These are phyloP conservation scores for Candida tetrigidarum DNA, from an alignment of 1,139 yeast species.

Conservation along the genomic window DNA sequence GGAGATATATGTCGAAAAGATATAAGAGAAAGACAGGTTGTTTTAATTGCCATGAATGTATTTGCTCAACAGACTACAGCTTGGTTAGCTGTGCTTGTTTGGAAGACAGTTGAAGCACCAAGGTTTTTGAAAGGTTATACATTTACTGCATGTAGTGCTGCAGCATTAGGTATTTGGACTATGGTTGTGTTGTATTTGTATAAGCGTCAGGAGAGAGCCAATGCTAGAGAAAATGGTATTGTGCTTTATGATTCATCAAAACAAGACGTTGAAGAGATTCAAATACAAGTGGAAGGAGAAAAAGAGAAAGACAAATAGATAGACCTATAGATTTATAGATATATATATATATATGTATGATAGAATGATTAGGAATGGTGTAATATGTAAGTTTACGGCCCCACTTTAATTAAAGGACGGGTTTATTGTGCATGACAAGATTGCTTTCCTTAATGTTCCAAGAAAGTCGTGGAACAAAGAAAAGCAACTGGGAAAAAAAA, in stretches of 20 bases:
- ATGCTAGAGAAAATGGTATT: conserved; percentile 58
- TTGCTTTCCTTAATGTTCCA: neutral
- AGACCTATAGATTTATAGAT: too few relatives aligned
- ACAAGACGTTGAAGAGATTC: conserved; percentile 9
- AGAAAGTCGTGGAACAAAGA: neutral
- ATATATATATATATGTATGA: neutral
- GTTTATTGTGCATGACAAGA: too few relatives aligned
- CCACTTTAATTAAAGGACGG: too few relatives aligned
- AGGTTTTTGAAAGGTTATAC: conserved; percentile 43
- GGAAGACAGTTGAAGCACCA: conserved; percentile 49
- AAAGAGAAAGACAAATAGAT: neutral
- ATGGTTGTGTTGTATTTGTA: conserved; percentile 57
- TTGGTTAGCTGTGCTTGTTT: conserved; percentile 50
- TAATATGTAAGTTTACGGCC: too few relatives aligned
- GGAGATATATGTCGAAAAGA: conserved; percentile 51
- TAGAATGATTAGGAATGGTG: neutral
- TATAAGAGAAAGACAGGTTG: conserved; percentile 46
- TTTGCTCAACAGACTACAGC: conserved; percentile 50
- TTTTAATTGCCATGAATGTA: conserved; percentile 48
- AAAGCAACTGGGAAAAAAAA: neutral
- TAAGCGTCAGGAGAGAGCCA: conserved; percentile 57
- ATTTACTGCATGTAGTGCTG: conserved; percentile 57
- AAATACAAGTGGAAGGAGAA: neutral
- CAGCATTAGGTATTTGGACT: conserved; percentile 56
- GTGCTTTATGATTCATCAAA: conserved; percentile 45